phyloP scores from a whole-genome alignment of 768 basidiomycete species.

The Cystoderma amianthinum region DNA sequence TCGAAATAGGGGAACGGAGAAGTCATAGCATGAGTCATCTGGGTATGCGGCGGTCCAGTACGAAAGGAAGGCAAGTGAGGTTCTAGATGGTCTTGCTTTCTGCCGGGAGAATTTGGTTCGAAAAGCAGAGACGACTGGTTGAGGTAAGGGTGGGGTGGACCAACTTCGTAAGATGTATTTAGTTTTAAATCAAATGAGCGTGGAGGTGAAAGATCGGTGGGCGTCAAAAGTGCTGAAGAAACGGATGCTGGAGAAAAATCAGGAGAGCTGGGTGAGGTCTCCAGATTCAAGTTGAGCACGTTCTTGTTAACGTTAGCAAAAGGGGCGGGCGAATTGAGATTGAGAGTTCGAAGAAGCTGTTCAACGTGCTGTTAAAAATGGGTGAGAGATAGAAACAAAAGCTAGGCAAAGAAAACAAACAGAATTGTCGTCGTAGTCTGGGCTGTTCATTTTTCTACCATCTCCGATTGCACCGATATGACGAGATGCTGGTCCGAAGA shows the following conservation, averaged over 20 bases:
- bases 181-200: conserved; percentile 52
- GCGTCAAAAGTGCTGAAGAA: conserved; percentile 65
- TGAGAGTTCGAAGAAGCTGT: conserved; percentile 71
- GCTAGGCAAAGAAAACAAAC: conserved; percentile 26
- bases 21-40: conserved; percentile 6
- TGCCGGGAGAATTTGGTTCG: conserved; percentile 22
- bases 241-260: conserved; percentile 72
- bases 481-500: conserved; percentile 48
- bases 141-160: conserved; percentile 35
- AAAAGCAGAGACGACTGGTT: conserved; percentile 36
- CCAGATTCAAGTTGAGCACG: conserved; percentile 32
- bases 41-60: too few relatives aligned
- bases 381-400: conserved; percentile 10
- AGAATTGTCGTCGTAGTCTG: conserved; percentile 49
- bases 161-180: conserved; percentile 43
- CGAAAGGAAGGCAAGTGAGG: conserved; percentile 10
- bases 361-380: conserved; percentile 57
- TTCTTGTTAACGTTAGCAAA: conserved; percentile 38
- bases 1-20: conserved; percentile 41
- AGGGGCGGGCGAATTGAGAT: conserved; percentile 71
- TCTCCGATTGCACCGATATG: conserved; percentile 77
- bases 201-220: conserved; percentile 67
- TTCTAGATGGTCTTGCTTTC: conserved; percentile 18
- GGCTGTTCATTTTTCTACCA: conserved; percentile 58
- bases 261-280: conserved; percentile 47